These are phyloP conservation scores for Colletotrichum shisoi DNA, from an alignment of 2,329 filamentous ascomycete species.

Conservation along the genomic window DNA sequence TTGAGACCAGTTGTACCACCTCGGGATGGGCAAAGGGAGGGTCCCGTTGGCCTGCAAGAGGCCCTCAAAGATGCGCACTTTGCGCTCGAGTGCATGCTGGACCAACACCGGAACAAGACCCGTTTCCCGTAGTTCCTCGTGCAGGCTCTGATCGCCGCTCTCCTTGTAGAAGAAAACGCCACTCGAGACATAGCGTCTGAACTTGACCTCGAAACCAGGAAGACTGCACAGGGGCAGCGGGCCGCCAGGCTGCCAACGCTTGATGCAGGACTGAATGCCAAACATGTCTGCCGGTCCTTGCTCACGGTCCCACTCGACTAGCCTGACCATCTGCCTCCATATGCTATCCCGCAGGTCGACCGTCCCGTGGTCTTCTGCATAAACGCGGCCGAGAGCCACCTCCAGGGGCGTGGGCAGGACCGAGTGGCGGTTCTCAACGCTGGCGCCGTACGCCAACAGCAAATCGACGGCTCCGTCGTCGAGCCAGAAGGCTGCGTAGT, in stretches of 20 bases:
- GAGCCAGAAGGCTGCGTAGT: conserved; percentile 32
- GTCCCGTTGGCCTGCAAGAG: neutral
- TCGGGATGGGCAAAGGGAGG: neutral
- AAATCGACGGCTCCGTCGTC: conserved; percentile 8
- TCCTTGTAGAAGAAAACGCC: neutral
- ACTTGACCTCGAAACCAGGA: neutral
- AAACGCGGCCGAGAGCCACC: conserved; percentile 5
- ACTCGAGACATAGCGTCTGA: neutral
- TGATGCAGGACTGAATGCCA: neutral
- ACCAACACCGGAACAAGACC: neutral
- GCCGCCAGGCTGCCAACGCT: conserved; percentile 2
- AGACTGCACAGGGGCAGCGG: conserved; percentile 5
- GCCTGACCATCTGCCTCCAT: conserved; percentile 10
- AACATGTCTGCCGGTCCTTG: neutral
- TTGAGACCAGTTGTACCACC: neutral
- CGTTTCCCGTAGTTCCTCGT: neutral
- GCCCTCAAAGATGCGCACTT: neutral
- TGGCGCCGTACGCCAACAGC: conserved; percentile 19
- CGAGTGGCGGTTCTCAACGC: neutral
- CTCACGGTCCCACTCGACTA: neutral
- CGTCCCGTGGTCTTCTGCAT: neutral
- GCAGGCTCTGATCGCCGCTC: neutral
- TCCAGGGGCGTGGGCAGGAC: conserved; percentile 3
- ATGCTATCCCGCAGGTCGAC: neutral
- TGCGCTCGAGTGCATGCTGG: neutral